Conservation (phyloP, 2,329 filamentous ascomycete species). For the Whalleya microplaca region DNA sequence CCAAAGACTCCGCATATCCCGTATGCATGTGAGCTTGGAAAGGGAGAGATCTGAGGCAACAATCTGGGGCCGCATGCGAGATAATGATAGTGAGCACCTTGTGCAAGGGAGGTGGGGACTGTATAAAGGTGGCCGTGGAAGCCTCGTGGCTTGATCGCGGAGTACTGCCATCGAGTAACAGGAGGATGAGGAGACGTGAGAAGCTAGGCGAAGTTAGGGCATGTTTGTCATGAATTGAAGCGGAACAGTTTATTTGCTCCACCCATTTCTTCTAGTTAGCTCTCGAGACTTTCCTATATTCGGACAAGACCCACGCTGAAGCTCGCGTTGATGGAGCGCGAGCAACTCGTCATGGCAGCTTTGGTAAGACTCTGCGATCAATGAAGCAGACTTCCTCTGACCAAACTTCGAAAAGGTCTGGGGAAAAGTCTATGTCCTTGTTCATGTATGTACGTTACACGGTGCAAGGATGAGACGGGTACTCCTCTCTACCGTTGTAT, state of each 20-base stretch:
- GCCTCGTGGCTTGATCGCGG: constrained; percentile 12
- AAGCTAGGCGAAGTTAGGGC: constrained; percentile 8
- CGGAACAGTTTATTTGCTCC: neutral
- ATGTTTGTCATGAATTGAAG: constrained; percentile 11
- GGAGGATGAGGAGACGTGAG: neutral
- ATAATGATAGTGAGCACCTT: neutral
- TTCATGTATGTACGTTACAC: neutral
- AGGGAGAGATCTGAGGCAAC: neutral
- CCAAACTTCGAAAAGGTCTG: neutral
- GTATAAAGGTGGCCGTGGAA: neutral
- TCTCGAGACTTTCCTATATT: constrained; percentile 15
- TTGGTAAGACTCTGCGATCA: constrained; percentile 37
- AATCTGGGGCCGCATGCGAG: neutral
- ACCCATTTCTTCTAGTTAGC: constrained; percentile 7
- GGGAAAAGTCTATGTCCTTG: neutral
- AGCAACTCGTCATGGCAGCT: constrained; percentile 10
- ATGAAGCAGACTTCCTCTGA: constrained; percentile 2
- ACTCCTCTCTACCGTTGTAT: neutral
- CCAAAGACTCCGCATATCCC: neutral
- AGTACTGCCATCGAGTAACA: constrained; percentile 14
- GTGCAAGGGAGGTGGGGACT: neutral
- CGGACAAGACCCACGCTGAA: constrained; percentile 16
- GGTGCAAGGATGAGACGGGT: neutral
- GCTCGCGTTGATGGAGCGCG: constrained; percentile 16
- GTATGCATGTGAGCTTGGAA: neutral